Base-by-base conservation (phyloP, 139 green algal species). In the Closterium sp. region DNA sequence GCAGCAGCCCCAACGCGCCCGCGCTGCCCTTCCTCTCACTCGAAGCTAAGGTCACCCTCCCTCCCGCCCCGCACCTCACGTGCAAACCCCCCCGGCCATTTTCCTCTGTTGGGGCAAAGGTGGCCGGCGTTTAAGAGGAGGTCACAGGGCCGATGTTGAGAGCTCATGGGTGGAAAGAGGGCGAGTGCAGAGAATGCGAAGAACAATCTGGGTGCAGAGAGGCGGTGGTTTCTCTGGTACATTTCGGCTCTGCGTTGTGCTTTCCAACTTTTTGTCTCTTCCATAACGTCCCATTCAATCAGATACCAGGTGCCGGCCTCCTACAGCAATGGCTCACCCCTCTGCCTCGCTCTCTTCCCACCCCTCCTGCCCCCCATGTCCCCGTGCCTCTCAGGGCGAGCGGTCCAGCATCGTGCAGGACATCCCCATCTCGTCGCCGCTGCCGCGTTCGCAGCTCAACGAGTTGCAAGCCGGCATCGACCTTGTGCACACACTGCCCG, bases 11-110 rank as follows among this genome's bases (percentile, higher is more conserved):
- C 30, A 76, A 89, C 6, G 89, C 93, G 9, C 66, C 16, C 2
- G 31, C 92, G 25, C 32, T 91, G 76, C 92, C 92, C 10, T 94
- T 91, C 32, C 89, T 94, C 0, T 92, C 81, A 4, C 92, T 94
- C 19, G 92, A 94, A 25, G 91, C 90, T 35, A 90, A 93, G 86
- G 92, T 94, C 25, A 16, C 12, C 23, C 1, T 28, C 43, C n/a
- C n/a, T n/a, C n/a, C n/a, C n/a, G n/a, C n/a, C n/a, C n/a, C n/a
- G n/a, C n/a, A n/a, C n/a, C n/a, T n/a, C n/a, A n/a, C n/a, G n/a
- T n/a, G n/a, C n/a, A n/a, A n/a, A n/a, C n/a, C n/a, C n/a, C n/a
- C n/a, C n/a, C n/a, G n/a, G n/a, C n/a, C n/a, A n/a, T n/a, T n/a
- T n/a, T 2, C 21, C 36, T 12, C 4, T 4, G 36, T 55, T 4